phyloP scores from a whole-genome alignment of 768 basidiomycete genomes.

The Lenzites betulinus region DNA sequence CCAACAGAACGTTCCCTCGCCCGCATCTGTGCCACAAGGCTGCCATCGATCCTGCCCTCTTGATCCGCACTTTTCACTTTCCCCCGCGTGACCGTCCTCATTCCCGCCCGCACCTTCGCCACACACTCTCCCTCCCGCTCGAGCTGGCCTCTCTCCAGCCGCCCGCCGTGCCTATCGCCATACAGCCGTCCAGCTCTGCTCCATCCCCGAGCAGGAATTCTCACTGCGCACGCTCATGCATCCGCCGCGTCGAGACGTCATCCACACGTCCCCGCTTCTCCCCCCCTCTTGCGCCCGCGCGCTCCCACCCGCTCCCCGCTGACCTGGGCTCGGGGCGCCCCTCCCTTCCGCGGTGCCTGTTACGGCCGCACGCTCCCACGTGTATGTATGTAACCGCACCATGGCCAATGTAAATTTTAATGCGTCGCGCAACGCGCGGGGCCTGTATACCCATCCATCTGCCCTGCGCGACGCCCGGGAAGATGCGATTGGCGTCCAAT shows the following conservation, averaged over 20 bases:
- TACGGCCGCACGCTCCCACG: neutral
- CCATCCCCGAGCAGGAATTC: no score
- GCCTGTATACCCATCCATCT: neutral
- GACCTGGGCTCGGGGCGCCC: slow-evolving; percentile 2
- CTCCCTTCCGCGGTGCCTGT: slow-evolving; percentile 3
- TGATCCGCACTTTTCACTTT: slow-evolving; percentile 5
- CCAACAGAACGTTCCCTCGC: slow-evolving; percentile 12
- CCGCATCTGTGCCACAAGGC: slow-evolving; percentile 15
- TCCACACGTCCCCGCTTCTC: neutral
- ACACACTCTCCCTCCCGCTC: neutral
- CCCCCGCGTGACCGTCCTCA: slow-evolving; percentile 8
- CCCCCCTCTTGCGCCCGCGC: neutral
- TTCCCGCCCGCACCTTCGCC: neutral
- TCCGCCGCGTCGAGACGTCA: slow-evolving; percentile 10
- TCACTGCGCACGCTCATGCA: slow-evolving; percentile 2
- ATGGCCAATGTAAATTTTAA: neutral
- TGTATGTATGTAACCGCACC: neutral
- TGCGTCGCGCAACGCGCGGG: neutral
- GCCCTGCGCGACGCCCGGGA: neutral
- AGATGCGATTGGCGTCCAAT: neutral
- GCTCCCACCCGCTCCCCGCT: neutral
- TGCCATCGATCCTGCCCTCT: slow-evolving; percentile 14
- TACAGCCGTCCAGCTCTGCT: neutral
- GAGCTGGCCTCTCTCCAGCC: neutral
- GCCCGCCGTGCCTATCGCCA: neutral